These are phyloP conservation scores for Euclidium syriacum DNA, from an alignment of 345 rosid genomes.

Conservation along the genomic window DNA sequence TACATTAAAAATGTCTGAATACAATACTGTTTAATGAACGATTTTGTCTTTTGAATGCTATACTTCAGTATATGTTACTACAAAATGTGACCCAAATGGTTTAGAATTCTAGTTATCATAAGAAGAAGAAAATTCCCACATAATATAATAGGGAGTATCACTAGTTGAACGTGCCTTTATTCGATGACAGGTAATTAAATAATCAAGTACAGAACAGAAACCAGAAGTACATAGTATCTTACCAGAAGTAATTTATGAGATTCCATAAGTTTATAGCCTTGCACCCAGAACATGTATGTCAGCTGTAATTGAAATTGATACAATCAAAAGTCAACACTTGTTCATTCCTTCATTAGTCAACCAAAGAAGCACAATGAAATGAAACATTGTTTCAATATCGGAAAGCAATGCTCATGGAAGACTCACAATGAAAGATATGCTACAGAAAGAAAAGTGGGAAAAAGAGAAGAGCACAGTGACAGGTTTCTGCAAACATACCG, in stretches of 20 bases:
- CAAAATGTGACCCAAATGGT: not conserved
- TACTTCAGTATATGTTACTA: not conserved
- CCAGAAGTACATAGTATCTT: slow-evolving; percentile 28
- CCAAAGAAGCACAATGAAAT: slow-evolving; percentile 9
- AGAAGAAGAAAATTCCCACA: not conserved
- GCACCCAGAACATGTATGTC: slow-evolving; percentile 97
- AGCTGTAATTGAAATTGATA: slow-evolving; percentile 43
- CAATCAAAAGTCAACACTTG: not conserved
- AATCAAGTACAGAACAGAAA: not conserved
- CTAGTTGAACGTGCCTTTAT: not conserved
- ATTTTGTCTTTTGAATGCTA: not conserved
- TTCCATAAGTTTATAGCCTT: slow-evolving; percentile 75
- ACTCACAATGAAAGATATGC: not conserved
- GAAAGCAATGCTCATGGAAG: not conserved
- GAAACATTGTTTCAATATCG: not conserved
- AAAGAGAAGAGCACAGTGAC: not conserved
- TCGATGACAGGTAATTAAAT: not conserved
- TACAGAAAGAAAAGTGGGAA: not conserved
- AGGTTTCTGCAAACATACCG: slow-evolving; percentile 50
- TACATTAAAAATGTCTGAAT: not conserved
- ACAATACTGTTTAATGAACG: not conserved
- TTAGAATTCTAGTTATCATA: not conserved
- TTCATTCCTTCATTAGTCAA: not conserved
- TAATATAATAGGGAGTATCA: not conserved
- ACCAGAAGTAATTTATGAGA: slow-evolving; percentile 77